These are phyloP conservation scores for Pneumocystis wakefieldiae DNA, from an alignment of 1,139 yeast genomes.

Conservation along the genomic window DNA sequence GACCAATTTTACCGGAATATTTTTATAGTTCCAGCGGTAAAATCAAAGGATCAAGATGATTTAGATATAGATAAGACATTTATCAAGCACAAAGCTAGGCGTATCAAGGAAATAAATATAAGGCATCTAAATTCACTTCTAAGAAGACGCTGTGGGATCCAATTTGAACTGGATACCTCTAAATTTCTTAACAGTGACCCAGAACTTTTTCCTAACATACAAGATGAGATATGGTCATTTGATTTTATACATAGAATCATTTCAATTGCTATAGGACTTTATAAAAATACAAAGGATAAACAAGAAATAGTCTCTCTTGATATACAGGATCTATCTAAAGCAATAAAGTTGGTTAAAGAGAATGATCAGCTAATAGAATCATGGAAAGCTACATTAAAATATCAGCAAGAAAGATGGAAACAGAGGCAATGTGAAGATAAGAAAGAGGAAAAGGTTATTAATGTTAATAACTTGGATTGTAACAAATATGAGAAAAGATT, in stretches of 20 bases:
- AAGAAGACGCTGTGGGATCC: neutral
- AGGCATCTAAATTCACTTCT: neutral
- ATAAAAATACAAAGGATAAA: neutral
- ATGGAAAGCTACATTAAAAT: neutral
- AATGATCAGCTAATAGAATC: neutral
- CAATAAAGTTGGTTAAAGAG: neutral
- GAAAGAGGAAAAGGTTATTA: neutral
- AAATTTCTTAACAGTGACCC: neutral
- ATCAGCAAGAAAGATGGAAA: neutral
- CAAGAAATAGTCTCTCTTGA: neutral
- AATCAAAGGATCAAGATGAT: neutral
- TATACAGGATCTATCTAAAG: neutral
- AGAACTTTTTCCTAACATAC: neutral
- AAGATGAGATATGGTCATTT: slow-evolving; percentile 1
- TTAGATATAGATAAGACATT: neutral
- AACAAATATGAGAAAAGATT: slow-evolving; percentile 11
- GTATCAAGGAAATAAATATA: neutral
- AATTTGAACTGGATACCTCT: neutral
- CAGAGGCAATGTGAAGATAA: neutral
- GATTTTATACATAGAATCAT: neutral
- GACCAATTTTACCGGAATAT: neutral
- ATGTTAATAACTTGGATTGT: neutral
- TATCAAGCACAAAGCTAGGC: neutral
- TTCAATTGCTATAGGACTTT: neutral
- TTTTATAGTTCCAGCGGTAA: neutral